Base-by-base conservation (phyloP, 2,329 filamentous ascomycete species). In the Orbilia blumenaviensis region DNA sequence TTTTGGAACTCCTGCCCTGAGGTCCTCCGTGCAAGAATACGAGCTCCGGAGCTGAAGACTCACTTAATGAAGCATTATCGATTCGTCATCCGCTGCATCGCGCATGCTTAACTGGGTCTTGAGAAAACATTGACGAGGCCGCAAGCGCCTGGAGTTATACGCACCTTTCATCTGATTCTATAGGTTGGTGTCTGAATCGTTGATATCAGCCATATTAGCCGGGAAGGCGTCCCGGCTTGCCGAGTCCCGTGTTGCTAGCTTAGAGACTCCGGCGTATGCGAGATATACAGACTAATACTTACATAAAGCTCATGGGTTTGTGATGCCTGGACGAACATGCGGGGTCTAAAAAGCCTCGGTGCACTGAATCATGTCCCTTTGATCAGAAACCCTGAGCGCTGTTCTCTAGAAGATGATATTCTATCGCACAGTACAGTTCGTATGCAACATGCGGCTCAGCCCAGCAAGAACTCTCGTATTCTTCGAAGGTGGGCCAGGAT, bases 181-280 rank as follows among this genome's bases (percentile, higher is more conserved):
- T 63, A 54, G 68, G 69, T 29, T 16, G 27, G 61, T 42, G 25
- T 56, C 38, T 46, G 14, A n/a, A 34, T 46, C 50, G 18, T 50
- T 38, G 54, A 63, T 61, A 61, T 61, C 61, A 54, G 54, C 63
- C 63, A 41, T 62, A 67, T 63, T 75, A 75, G 63, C 71, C 71
- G 71, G 68, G 71, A 75, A 67, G 56, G 52, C 71, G 71, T 75
- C 71, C 71, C 71, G 71, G 71, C 71, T 75, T 75, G 63, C 71
- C 71, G 71, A 64, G 71, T 75, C 52, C 62, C 71, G 71, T 60
- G 71, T 75, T 75, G 71, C 44, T 46, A 25, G 38, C 71, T 52
- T 66, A 32, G 29, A 58, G 29, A 42, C 52, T 52, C 50, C 56
- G 36, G 71, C 36, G 56, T 29, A 41, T 63, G 71, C 63, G 71